Conservation (phyloP, 2,329 filamentous ascomycete species). For the Phoma sp. region DNA sequence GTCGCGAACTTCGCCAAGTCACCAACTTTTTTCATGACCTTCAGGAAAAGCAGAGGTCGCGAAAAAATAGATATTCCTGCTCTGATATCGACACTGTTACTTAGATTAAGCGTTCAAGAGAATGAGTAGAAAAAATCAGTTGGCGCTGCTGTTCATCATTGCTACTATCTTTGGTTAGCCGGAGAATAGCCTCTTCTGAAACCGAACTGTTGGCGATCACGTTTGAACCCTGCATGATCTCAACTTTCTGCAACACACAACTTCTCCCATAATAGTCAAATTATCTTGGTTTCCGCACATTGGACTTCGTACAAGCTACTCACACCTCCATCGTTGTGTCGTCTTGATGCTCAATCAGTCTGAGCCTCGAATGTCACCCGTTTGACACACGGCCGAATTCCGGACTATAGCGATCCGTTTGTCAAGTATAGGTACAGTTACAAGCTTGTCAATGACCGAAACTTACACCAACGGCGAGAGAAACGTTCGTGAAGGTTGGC, state of each 20-base stretch:
- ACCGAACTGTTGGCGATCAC: constrained; percentile 28
- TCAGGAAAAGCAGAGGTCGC: no score
- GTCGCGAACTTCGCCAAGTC: constrained; percentile 7
- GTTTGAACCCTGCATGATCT: constrained; percentile 20
- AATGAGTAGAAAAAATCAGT: not conserved
- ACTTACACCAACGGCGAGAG: constrained; percentile 2
- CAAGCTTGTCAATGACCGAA: not conserved
- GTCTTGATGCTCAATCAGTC: constrained; percentile 25
- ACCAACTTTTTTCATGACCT: no score
- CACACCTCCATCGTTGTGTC: constrained; percentile 11
- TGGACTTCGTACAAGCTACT: constrained; percentile 1
- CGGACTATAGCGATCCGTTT: constrained; percentile 21
- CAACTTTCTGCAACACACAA: constrained; percentile 29
- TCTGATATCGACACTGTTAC: no score
- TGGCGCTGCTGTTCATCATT: constrained; percentile 22
- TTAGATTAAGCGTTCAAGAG: not conserved
- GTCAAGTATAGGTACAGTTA: constrained; percentile 5
- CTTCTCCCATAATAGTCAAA: constrained; percentile 18
- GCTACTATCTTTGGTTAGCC: constrained; percentile 12
- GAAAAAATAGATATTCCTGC: no score
- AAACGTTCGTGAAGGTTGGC: constrained; percentile 24
- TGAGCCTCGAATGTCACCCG: constrained; percentile 15
- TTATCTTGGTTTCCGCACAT: constrained; percentile 7
- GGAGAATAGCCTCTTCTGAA: constrained; percentile 8
- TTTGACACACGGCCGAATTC: constrained; percentile 15